phyloP scores from a whole-genome alignment of 2,329 filamentous ascomycete species.

The Aureobasidium subglaciale region DNA sequence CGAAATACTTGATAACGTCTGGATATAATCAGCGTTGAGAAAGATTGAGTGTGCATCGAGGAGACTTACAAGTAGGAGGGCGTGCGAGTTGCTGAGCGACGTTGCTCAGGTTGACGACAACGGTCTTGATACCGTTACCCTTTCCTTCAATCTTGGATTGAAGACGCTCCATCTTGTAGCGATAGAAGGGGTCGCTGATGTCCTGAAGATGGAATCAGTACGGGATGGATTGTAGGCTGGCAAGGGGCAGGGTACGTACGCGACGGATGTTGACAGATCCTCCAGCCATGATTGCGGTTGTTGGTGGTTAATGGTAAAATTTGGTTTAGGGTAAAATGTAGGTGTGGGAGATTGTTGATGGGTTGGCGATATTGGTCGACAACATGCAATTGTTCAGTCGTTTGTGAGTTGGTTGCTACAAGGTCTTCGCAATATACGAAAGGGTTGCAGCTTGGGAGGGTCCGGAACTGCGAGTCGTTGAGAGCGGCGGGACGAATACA shows the following conservation, averaged over 20 bases:
- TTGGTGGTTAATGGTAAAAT: constrained; percentile 18
- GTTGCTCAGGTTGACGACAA: constrained; percentile 93
- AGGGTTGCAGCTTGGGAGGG: constrained; percentile 92
- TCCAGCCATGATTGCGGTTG: constrained; percentile 76
- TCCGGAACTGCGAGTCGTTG: constrained; percentile 89
- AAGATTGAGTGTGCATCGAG: not conserved
- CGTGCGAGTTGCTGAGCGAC: constrained; percentile 88
- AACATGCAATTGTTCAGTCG: constrained; percentile 55
- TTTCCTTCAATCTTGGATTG: constrained; percentile 99
- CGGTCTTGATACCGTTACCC: constrained; percentile 98
- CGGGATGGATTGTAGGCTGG: not conserved
- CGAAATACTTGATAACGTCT: constrained; percentile 98
- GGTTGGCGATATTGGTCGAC: constrained; percentile 51
- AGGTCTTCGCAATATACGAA: constrained; percentile 92
- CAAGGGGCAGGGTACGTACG: constrained; percentile 25
- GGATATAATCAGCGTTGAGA: constrained; percentile 7
- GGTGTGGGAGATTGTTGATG: not conserved
- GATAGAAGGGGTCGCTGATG: constrained; percentile 98
- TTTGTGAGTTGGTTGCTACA: constrained; percentile 85
- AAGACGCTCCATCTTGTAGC: constrained; percentile 99
- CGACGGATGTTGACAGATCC: constrained; percentile 80
- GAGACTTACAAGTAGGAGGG: constrained; percentile 61
- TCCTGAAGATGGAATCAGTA: constrained; percentile 43
- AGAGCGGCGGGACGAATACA: constrained; percentile 98
- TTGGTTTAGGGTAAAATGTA: constrained; percentile 19